Evolutionary conservation across 768 basidiomycete species (phyloP).

Genomic region (Amylocystis lapponica): DNA sequence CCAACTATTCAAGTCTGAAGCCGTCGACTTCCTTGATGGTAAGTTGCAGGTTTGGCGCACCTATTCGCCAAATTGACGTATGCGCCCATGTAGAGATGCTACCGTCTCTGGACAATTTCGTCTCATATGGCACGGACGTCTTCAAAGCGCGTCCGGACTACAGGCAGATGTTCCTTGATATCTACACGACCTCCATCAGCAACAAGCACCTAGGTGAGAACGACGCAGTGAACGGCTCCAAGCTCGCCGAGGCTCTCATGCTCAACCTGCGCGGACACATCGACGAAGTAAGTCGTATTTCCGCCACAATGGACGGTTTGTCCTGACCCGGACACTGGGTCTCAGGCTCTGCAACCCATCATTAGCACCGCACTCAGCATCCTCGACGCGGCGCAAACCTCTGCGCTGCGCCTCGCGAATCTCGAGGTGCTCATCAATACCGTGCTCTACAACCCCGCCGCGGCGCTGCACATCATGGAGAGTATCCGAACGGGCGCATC

Average conservation of each 20-base stretch:
- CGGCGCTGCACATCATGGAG: slow-evolving; percentile 74
- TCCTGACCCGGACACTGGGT: slow-evolving; percentile 32
- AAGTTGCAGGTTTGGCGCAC: slow-evolving; percentile 12
- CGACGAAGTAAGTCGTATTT: slow-evolving; percentile 57
- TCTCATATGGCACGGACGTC: slow-evolving; percentile 74
- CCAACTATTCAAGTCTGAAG: slow-evolving; percentile 75
- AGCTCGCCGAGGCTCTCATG: slow-evolving; percentile 76
- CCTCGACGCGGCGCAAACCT: slow-evolving; percentile 57
- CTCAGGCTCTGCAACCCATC: slow-evolving; percentile 67
- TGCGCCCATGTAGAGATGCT: slow-evolving; percentile 63
- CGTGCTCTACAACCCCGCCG: slow-evolving; percentile 77
- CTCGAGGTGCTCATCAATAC: slow-evolving; percentile 80
- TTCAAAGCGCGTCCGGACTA: slow-evolving; percentile 73
- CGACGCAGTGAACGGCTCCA: slow-evolving; percentile 80
- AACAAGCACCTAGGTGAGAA: slow-evolving; percentile 73
- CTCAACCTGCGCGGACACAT: slow-evolving; percentile 73
- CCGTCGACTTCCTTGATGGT: slow-evolving; percentile 86
- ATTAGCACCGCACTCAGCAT: slow-evolving; percentile 55
- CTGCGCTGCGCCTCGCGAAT: slow-evolving; percentile 65
- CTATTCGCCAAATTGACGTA: neutral
- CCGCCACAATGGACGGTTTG: too few species aligned
- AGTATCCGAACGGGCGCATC: slow-evolving; percentile 49
- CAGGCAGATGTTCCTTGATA: slow-evolving; percentile 74
- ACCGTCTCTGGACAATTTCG: slow-evolving; percentile 81
- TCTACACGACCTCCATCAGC: slow-evolving; percentile 71